These are phyloP conservation scores for Alnus rubra DNA, from an alignment of 306 rosid species.

Conservation along the genomic window DNA sequence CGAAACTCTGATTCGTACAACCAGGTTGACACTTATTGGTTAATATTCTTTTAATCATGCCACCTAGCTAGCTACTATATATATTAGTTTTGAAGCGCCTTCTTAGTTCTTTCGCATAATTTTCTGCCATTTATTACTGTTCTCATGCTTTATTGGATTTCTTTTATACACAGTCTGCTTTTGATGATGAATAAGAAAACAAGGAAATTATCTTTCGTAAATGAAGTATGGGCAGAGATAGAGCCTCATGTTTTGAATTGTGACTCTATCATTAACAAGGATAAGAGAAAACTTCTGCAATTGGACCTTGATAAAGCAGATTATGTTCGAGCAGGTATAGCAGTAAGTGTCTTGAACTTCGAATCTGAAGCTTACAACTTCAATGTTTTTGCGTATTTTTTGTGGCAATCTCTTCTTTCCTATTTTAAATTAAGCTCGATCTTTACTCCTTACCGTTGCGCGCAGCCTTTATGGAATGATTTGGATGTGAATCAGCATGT, in stretches of 20 bases:
- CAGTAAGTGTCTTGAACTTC: conserved; percentile 43
- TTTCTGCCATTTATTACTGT: no score
- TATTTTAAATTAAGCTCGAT: not conserved
- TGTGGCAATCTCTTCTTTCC: conserved; percentile 17
- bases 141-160: no score
- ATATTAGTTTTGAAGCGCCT: no score
- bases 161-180: conserved; percentile 64
- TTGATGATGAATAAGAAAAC: conserved; percentile 97
- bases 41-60: not conserved
- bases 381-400: not conserved
- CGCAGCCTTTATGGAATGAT: conserved; percentile 87
- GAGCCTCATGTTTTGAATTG: conserved; percentile 65
- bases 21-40: conserved; percentile 52
- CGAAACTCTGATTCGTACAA: conserved; percentile 71
- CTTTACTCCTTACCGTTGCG: conserved; percentile 24
- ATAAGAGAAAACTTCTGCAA: conserved; percentile 73
- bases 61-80: no score
- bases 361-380: not conserved
- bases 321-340: conserved; percentile 62
- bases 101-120: no score
- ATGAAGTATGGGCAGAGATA: conserved; percentile 86
- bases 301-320: conserved; percentile 71
- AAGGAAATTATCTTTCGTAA: conserved; percentile 81
- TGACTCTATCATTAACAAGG: conserved; percentile 81
- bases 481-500: conserved; percentile 94